Conservation (phyloP, 176 grass and related monocot genomes). For the sorghum (Sorghum bicolor) region DNA sequence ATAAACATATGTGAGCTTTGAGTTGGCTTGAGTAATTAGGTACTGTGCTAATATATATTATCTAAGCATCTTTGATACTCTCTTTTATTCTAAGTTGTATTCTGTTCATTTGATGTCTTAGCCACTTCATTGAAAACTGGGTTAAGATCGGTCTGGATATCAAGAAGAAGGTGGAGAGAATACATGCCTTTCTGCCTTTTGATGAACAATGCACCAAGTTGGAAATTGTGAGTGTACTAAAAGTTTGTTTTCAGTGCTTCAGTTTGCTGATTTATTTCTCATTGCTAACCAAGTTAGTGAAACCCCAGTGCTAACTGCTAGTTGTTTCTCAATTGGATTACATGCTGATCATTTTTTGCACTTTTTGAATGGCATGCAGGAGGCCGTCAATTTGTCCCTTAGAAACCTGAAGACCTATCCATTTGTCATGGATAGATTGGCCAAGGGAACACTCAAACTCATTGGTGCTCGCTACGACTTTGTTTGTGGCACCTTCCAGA, state of each 20-base stretch:
- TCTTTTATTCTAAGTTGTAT: slow-evolving; percentile 2
- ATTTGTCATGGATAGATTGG: neutral
- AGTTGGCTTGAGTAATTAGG: neutral
- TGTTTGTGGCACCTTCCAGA: slow-evolving; percentile 2
- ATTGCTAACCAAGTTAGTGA: neutral
- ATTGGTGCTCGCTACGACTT: slow-evolving; percentile 22
- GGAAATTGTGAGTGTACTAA: slow-evolving; percentile 28
- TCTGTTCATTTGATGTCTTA: slow-evolving; percentile 24
- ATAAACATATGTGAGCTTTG: neutral
- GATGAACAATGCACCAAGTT: slow-evolving; percentile 52
- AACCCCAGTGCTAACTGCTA: neutral
- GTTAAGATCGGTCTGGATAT: slow-evolving; percentile 55
- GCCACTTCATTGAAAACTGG: slow-evolving; percentile 70
- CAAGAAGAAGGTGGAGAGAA: slow-evolving; percentile 53
- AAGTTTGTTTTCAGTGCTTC: neutral
- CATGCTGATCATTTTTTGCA: neutral
- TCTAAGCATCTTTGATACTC: neutral
- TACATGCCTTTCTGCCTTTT: slow-evolving; percentile 35
- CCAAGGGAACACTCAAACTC: neutral
- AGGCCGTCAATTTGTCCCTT: slow-evolving; percentile 18
- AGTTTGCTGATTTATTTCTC: neutral
- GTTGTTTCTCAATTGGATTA: neutral
- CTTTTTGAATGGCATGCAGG: slow-evolving; percentile 20
- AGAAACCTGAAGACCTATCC: slow-evolving; percentile 15
- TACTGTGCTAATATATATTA: slow-evolving; percentile 5